Evolutionary conservation across 306 rosid genomes (phyloP), one percentile per base, ranked within the genome.

Genomic region (Cucurbita ficifolia): DNA sequence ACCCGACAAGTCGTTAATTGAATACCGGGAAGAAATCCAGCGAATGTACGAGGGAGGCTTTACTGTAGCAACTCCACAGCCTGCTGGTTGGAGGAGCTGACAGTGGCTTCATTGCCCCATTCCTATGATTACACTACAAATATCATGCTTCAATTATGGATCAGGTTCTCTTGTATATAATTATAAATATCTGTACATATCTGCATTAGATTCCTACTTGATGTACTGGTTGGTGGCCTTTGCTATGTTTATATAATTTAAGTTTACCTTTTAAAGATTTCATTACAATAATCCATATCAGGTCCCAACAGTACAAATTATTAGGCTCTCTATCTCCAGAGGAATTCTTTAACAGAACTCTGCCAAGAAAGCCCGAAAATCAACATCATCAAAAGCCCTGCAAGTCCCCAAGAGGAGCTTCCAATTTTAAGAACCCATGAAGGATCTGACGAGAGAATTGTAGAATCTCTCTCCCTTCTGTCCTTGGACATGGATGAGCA

Each of bases 11-110:
- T 88, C 86, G 39, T 82, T 95, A 70, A 80, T 92, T 0, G 97
- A 88, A 80, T 95, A 87, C 80, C 83, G 99, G 84, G 97, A 91
- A 76, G 96, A 95, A 81, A 95, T 95, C 74, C 96, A 89, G 84
- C 91, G 99, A 0, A 91, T 95, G 99, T 95, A 91, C 14, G 84
- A 89, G 36, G 84, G 92, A 0, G 97, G 97, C 65, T 72, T 78
- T 12, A 80, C 90, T 4, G 84, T 86, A 14, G 81, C 95, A 2
- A 64, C 79, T 75, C 51, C 79, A 2, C 87, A 82, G 39, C 85
- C 84, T 72, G 74, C 88, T 33, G 96, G 92, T 68, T 71, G 85
- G 79, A 84, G 88, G 68, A 88, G 87, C 70, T 91, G 75, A 86
- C 86, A 83, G 39, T 2, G 22, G 76, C 67, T 73, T 40, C 49